A percentile compares a stretch with the other conserved stretches of the same genome.
phyloP scores from a whole-genome alignment of 805 yeast genomes.

The Ogataea angusta region DNA sequence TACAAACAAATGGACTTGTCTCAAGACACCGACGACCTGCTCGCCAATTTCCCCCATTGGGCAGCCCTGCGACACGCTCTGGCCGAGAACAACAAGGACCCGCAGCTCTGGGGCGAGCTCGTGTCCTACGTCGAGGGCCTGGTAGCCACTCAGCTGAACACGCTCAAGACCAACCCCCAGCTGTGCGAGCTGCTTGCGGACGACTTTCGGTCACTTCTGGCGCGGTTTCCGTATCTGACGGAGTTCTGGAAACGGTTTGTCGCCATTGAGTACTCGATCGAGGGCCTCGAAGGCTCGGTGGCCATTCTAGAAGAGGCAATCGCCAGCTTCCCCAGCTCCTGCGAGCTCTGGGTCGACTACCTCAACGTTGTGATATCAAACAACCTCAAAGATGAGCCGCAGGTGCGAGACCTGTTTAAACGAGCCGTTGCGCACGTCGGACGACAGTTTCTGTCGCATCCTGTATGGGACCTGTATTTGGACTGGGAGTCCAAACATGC shows the following conservation, averaged over 20 bases:
- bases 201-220: conserved; percentile 43
- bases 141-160: conserved; percentile 20
- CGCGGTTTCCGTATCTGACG: conserved; percentile 54
- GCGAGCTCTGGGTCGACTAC: conserved; percentile 71
- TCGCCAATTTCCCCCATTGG: conserved; percentile 31
- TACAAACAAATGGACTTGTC: conserved; percentile 1
- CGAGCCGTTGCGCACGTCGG: conserved; percentile 57
- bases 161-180: conserved; percentile 13
- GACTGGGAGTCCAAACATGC: conserved; percentile 48
- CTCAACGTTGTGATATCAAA: conserved; percentile 49
- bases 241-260: conserved; percentile 64
- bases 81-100: conserved; percentile 24
- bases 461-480: conserved; percentile 77
- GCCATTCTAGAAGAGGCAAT: conserved; percentile 43
- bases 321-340: conserved; percentile 49
- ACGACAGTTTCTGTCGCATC: conserved; percentile 68
- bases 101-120: conserved; percentile 26
- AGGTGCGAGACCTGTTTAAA: conserved; percentile 42
- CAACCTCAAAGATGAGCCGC: conserved; percentile 28
- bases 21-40: conserved; percentile 3
- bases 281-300: conserved; percentile 52
- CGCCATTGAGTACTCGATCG: conserved; percentile 51
- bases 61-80: conserved; percentile 18
- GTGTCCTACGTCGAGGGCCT: conserved; percentile 24
- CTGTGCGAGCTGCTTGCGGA: conserved; percentile 18